Evolutionary conservation across 495 filamentous ascomycete genomes (phyloP), one percentile per base, ranked within the genome.

Genomic region (Tuber aestivum): DNA sequence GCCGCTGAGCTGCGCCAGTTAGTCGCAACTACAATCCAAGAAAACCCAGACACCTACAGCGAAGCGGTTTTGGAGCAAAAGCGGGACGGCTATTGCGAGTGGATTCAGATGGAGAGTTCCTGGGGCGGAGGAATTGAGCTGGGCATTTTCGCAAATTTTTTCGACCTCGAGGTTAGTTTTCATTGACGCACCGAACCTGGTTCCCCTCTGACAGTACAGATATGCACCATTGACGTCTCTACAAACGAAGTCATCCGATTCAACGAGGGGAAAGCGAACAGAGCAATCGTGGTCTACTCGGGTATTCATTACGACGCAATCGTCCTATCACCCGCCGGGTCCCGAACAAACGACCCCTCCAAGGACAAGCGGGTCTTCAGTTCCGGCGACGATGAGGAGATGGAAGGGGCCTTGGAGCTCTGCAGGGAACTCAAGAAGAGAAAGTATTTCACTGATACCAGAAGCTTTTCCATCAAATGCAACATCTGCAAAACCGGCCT

Each of bases 231-330:
- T 41, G 82, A 83, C 69, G 92, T 93, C 32, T 89, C 91, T 75
- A 89, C 89, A 40, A 81, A 89, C 27, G 85, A 89, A 20, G 85
- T 91, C 9, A 92, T 97, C 80, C 87, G 88, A 32, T 96, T 96
- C 83, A 97, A 97, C 77, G 93, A 97, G 81, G 90, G 90, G 1
- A 88, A 87, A 40, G 82, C 86, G 1, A 88, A 86, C 32, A 86
- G 94, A 41, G 93, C 93, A 83, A 90, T 98, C 50, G 85, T 99
- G 41, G 90, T 97, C 2, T 99, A 97, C 84, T 94, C 92, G 0
- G 94, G 94, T 0, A 95, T 98, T 72, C 95, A 99, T 81, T 99
- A 99, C 83, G 95, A 99, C 83, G 90, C 92, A n/a, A 89, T 97
- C 71, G 92, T 92, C 0, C 87, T 96, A 79, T 89, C 88, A 16